Percentiles rank a stretch among this genome's conserved stretches.
Evolutionary conservation across 176 grass and related monocot genomes (phyloP).

Genomic region (Themeda triandra): DNA sequence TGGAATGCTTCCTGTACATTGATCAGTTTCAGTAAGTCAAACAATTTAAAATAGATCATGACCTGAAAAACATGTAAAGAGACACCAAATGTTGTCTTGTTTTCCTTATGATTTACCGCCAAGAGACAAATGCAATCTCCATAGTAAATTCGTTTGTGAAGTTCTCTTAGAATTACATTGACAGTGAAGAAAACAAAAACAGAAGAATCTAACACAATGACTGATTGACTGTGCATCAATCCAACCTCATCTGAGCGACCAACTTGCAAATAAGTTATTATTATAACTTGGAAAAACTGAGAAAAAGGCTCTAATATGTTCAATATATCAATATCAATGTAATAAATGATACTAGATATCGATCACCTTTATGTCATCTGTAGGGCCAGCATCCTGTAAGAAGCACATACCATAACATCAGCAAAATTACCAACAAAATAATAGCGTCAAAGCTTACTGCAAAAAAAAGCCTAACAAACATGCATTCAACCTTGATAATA

Average conservation of each 20-base stretch:
- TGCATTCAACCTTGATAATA: not conserved
- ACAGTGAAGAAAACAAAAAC: not conserved
- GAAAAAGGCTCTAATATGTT: not conserved
- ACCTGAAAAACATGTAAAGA: conserved; percentile 5
- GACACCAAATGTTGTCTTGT: not conserved
- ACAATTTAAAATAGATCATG: conserved; percentile 12
- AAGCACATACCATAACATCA: conserved; percentile 3
- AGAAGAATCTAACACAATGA: not conserved
- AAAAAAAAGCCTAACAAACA: not conserved
- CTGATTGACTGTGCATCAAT: not conserved
- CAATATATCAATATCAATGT: not conserved
- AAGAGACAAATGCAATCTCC: not conserved
- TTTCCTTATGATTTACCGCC: not conserved
- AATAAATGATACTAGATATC: not conserved
- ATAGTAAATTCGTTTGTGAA: not conserved
- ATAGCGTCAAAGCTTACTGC: not conserved
- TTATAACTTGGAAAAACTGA: not conserved
- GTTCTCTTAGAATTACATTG: not conserved
- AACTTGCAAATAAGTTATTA: not conserved
- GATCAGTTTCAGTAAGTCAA: conserved; percentile 23
- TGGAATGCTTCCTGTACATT: conserved; percentile 69
- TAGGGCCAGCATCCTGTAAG: conserved; percentile 29
- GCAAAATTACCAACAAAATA: conserved; percentile 6
- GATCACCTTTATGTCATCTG: conserved; percentile 37
- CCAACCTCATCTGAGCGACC: not conserved